Evolutionary conservation across 1,139 yeast genomes (phyloP).

Genomic region (Kurtzmaniella quercitrusa): DNA sequence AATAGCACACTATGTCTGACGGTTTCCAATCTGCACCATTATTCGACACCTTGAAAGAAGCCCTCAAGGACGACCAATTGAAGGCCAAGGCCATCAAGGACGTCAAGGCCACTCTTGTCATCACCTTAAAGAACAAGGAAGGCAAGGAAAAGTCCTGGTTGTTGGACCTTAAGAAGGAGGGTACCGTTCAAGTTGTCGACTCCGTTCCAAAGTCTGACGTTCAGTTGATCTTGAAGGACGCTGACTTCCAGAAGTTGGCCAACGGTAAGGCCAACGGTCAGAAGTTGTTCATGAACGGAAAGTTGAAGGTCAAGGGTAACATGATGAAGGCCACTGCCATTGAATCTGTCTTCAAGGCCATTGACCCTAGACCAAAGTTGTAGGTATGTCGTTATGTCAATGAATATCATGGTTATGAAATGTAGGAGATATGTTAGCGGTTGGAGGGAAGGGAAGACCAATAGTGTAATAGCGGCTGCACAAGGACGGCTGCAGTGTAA

Average conservation of each 20-base stretch:
- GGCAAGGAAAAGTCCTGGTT: conserved; percentile 66
- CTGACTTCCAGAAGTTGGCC: conserved; percentile 64
- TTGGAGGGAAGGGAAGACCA: too few relatives aligned
- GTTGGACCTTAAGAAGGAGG: conserved; percentile 66
- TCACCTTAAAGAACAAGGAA: conserved; percentile 65
- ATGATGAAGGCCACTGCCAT: conserved; percentile 85
- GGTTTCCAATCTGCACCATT: conserved; percentile 48
- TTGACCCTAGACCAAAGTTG: conserved; percentile 53
- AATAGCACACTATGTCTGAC: conserved; percentile 28
- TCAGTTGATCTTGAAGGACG: conserved; percentile 59
- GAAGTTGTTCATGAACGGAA: conserved; percentile 78
- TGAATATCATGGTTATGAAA: background rate
- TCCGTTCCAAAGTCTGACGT: conserved; percentile 60
- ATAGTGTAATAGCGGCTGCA: too few relatives aligned
- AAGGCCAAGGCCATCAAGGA: conserved; percentile 41
- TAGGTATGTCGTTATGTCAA: conserved; percentile 13
- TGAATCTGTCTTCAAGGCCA: conserved; percentile 66
- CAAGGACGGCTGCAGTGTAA: too few relatives aligned
- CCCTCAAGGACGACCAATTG: conserved; percentile 34
- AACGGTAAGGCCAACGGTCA: conserved; percentile 81
- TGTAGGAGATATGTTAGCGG: too few relatives aligned
- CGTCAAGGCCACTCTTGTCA: conserved; percentile 62
- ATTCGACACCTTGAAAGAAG: conserved; percentile 38
- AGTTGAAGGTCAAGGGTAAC: conserved; percentile 82
- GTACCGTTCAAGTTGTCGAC: conserved; percentile 48